Conservation (phyloP, 192 early-diverging fungal species). For the Gigaspora rosea region DNA sequence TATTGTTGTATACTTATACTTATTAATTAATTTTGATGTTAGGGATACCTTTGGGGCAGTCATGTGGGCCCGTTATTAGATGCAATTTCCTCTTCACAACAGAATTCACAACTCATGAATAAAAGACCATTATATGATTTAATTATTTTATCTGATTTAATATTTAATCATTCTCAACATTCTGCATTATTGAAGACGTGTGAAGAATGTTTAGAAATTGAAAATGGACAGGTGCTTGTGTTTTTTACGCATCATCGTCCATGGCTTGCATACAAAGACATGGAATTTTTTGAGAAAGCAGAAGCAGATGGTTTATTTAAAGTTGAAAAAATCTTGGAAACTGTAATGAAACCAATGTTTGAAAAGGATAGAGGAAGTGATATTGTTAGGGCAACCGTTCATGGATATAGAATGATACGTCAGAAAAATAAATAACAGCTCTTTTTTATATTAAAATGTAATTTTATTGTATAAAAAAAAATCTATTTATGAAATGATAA, state of each 20-base stretch:
- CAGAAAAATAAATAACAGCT: background rate
- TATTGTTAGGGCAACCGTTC: conserved; percentile 75
- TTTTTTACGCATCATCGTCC: conserved; percentile 89
- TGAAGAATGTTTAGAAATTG: conserved; percentile 52
- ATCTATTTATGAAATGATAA: too few relatives aligned
- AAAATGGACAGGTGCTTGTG: conserved; percentile 66
- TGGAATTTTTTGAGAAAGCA: conserved; percentile 82
- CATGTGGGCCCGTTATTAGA: conserved; percentile 44
- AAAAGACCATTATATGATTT: conserved; percentile 63
- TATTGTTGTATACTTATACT: background rate
- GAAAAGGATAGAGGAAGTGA: conserved; percentile 81
- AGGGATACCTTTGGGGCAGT: conserved; percentile 75
- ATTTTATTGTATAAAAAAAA: too few relatives aligned
- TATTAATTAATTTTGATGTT: conserved; percentile 33
- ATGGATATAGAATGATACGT: conserved; percentile 64
- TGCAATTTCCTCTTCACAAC: conserved; percentile 36
- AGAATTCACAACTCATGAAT: too few relatives aligned
- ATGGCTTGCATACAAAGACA: conserved; percentile 72
- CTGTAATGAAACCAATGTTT: conserved; percentile 83
- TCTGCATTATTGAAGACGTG: conserved; percentile 70
- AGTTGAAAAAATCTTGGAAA: conserved; percentile 66
- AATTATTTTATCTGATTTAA: conserved; percentile 80
- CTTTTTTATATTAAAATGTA: too few relatives aligned
- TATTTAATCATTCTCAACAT: conserved; percentile 93
- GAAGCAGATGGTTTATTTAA: conserved; percentile 62